Conservation (phyloP, 192 early-diverging fungal species). For the Backusella circina region DNA sequence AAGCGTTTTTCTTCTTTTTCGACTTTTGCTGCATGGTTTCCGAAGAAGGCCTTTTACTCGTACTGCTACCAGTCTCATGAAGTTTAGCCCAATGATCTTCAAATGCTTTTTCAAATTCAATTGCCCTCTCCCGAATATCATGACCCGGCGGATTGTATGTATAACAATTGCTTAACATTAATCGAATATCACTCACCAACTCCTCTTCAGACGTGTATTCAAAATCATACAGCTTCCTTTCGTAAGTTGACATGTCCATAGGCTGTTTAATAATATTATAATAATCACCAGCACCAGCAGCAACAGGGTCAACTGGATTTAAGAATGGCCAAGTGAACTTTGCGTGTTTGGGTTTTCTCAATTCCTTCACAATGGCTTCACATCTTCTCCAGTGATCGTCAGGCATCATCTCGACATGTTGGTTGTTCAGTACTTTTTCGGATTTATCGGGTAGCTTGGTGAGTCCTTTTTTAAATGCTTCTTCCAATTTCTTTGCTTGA, state of each 20-base stretch:
- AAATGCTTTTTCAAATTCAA: constrained; percentile 64
- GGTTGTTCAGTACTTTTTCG: not conserved
- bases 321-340: constrained; percentile 52
- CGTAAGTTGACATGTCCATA: constrained; percentile 78
- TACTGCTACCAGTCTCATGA: not conserved
- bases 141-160: constrained; percentile 62
- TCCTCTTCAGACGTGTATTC: constrained; percentile 57
- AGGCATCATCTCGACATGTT: constrained; percentile 10
- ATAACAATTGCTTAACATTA: constrained; percentile 78
- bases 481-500: constrained; percentile 65
- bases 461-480: constrained; percentile 58
- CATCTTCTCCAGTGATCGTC: constrained; percentile 24
- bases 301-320: constrained; percentile 81
- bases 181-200: constrained; percentile 62
- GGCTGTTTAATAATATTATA: constrained; percentile 68
- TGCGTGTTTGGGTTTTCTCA: constrained; percentile 18
- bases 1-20: not conserved
- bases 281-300: constrained; percentile 80
- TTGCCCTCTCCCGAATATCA: constrained; percentile 60
- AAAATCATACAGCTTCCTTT: constrained; percentile 55
- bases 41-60: not conserved
- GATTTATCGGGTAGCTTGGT: constrained; percentile 53
- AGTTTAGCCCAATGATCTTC: constrained; percentile 60
- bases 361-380: constrained; percentile 21
- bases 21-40: not conserved